Percentiles rank a stretch among this genome's conserved stretches.
These are phyloP conservation scores for Fomitopsis pinicola DNA, from an alignment of 1,284 basidiomycete genomes.

Conservation along the genomic window DNA sequence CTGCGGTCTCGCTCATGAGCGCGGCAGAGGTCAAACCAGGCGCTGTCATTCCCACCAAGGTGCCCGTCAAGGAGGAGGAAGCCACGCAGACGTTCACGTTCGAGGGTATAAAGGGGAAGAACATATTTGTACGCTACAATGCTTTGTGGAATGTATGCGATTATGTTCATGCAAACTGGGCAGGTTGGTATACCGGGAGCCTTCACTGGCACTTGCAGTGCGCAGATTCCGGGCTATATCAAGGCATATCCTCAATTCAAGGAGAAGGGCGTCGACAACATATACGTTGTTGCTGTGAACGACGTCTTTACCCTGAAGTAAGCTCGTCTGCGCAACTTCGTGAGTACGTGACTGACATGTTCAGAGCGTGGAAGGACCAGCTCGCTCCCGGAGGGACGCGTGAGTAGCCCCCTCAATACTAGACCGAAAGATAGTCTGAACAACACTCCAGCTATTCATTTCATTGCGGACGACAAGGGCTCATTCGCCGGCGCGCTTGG, in stretches of 20 bases:
- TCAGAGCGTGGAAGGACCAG: constrained; percentile 68
- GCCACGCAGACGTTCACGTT: constrained; percentile 47
- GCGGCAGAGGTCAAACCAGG: constrained; percentile 45
- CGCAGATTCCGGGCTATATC: constrained; percentile 66
- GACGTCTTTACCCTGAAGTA: constrained; percentile 66
- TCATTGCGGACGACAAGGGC: constrained; percentile 67
- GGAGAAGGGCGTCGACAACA: constrained; percentile 62
- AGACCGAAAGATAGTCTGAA: not conserved
- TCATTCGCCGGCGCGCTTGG: constrained; percentile 55
- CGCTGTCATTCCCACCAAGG: constrained; percentile 29
- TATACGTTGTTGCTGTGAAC: constrained; percentile 70
- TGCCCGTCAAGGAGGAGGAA: constrained; percentile 55
- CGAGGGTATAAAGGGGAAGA: constrained; percentile 54
- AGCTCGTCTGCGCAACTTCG: constrained; percentile 11
- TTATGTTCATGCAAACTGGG: not conserved
- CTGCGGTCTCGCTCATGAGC: constrained; percentile 46
- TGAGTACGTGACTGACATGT: not conserved
- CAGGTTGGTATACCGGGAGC: constrained; percentile 60
- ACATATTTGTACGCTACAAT: constrained; percentile 53
- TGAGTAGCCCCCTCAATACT: constrained; percentile 26
- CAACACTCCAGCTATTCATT: constrained; percentile 42
- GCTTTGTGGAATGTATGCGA: not conserved
- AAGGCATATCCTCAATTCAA: constrained; percentile 57
- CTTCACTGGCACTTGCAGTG: constrained; percentile 50
- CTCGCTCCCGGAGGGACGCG: constrained; percentile 51